These are phyloP conservation scores for Dendrobium catenatum DNA, from an alignment of 106 monocot genomes.

Conservation along the genomic window DNA sequence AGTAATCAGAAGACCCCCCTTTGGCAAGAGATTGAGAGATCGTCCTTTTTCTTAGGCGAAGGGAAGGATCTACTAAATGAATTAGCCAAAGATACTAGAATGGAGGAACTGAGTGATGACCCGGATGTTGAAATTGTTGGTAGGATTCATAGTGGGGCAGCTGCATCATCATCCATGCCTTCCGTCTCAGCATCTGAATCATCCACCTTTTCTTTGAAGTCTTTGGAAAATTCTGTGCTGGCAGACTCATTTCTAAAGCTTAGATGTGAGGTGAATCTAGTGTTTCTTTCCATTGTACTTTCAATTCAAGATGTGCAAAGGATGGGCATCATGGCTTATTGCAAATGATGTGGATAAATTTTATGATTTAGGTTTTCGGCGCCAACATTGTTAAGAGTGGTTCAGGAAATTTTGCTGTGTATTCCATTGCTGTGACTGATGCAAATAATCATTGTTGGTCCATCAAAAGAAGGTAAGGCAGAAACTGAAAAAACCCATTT, in stretches of 20 bases:
- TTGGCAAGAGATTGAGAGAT: constrained; percentile 68
- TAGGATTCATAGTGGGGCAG: constrained; percentile 46
- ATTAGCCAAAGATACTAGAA: constrained; percentile 30
- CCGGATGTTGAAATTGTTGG: constrained; percentile 38
- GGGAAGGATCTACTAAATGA: constrained; percentile 38
- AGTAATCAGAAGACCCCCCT: constrained; percentile 35
- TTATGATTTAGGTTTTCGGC: constrained; percentile 59
- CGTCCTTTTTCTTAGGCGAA: constrained; percentile 54
- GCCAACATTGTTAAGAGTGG: constrained; percentile 93
- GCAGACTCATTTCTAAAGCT: constrained; percentile 87
- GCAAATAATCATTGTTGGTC: constrained; percentile 83
- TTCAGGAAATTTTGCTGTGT: constrained; percentile 83
- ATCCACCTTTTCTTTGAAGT: constrained; percentile 26
- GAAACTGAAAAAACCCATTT: background rate
- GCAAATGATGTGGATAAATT: constrained; percentile 5
- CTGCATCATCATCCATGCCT: constrained; percentile 52
- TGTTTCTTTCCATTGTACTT: background rate
- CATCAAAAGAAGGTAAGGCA: constrained; percentile 85
- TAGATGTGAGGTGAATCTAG: constrained; percentile 72
- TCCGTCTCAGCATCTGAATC: constrained; percentile 48
- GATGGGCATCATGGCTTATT: background rate
- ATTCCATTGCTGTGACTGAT: constrained; percentile 89
- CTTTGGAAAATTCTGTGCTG: constrained; percentile 44
- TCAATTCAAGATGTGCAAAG: background rate
- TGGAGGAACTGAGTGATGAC: constrained; percentile 33